These are phyloP conservation scores for Paecilomyces dactylethromorphus DNA, from an alignment of 2,329 filamentous ascomycete genomes.

Conservation along the genomic window DNA sequence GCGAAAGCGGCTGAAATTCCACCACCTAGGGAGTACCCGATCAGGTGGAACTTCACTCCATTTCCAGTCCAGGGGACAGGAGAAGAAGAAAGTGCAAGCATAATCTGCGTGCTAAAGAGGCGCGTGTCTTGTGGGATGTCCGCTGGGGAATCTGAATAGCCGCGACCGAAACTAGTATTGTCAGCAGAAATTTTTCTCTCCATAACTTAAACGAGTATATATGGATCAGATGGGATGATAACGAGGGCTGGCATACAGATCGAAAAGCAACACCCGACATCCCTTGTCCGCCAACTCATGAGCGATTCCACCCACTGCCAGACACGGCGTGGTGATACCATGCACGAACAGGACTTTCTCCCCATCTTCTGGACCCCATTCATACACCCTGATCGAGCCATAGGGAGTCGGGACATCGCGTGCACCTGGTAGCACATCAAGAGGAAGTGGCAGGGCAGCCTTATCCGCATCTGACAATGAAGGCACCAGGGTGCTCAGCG, in stretches of 20 bases:
- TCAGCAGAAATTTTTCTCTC: neutral
- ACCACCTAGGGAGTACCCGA: slow-evolving; percentile 77
- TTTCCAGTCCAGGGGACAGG: slow-evolving; percentile 58
- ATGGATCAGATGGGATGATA: slow-evolving; percentile 1
- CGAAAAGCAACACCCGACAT: slow-evolving; percentile 73
- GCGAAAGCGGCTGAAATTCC: slow-evolving; percentile 66
- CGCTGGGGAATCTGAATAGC: slow-evolving; percentile 64
- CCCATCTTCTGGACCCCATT: slow-evolving; percentile 69
- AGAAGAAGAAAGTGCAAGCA: slow-evolving; percentile 65
- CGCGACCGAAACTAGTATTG: slow-evolving; percentile 51
- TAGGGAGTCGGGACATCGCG: slow-evolving; percentile 59
- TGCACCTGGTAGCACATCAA: slow-evolving; percentile 55
- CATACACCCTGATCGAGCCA: slow-evolving; percentile 66
- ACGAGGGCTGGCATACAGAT: slow-evolving; percentile 38
- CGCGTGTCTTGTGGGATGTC: slow-evolving; percentile 65
- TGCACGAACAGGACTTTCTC: slow-evolving; percentile 70
- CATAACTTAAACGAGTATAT: neutral
- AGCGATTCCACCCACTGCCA: slow-evolving; percentile 62
- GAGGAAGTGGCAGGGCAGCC: slow-evolving; percentile 55
- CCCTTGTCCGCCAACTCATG: slow-evolving; percentile 58
- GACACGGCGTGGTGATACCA: slow-evolving; percentile 72
- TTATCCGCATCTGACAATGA: slow-evolving; percentile 30
- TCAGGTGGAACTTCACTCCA: slow-evolving; percentile 55
- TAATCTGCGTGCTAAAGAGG: slow-evolving; percentile 66
- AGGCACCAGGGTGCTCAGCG: slow-evolving; percentile 26